These are phyloP conservation scores for Boletus edulis DNA, from an alignment of 768 basidiomycete species.

Conservation along the genomic window DNA sequence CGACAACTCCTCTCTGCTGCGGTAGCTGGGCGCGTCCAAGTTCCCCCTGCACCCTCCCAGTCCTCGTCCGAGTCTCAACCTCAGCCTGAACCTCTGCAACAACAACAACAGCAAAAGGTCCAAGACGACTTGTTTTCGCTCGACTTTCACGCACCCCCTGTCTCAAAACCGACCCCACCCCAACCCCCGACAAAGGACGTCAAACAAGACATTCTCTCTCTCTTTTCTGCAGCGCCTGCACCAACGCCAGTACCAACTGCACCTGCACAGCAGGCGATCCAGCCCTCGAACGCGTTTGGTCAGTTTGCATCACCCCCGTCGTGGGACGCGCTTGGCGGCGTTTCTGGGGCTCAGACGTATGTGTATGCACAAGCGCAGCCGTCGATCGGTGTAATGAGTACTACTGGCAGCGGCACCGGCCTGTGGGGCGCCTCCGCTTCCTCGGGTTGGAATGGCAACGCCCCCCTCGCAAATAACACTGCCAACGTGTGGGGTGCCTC, in stretches of 20 bases:
- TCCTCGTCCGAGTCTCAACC: slow-evolving; percentile 10
- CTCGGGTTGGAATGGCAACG: slow-evolving; percentile 55
- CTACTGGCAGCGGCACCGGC: slow-evolving; percentile 41
- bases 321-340: slow-evolving; percentile 26
- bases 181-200: slow-evolving; percentile 60
- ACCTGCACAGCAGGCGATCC: slow-evolving; percentile 17
- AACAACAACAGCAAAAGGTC: slow-evolving; percentile 34
- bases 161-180: slow-evolving; percentile 21
- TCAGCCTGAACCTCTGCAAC: slow-evolving; percentile 13
- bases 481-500: slow-evolving; percentile 35
- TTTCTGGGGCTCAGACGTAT: not conserved
- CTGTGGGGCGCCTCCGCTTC: slow-evolving; percentile 55
- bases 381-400: slow-evolving; percentile 54
- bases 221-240: slow-evolving; percentile 56
- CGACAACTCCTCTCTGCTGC: slow-evolving; percentile 30
- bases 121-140: slow-evolving; percentile 77
- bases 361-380: slow-evolving; percentile 15
- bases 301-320: slow-evolving; percentile 33
- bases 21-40: slow-evolving; percentile 37
- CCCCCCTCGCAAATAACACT: slow-evolving; percentile 17
- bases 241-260: slow-evolving; percentile 18
- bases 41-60: slow-evolving; percentile 1
- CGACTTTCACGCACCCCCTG: slow-evolving; percentile 71
- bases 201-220: slow-evolving; percentile 82
- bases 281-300: slow-evolving; percentile 32